These are phyloP conservation scores for Paxillus ammoniavirescens DNA, from an alignment of 768 basidiomycete species.

Conservation along the genomic window DNA sequence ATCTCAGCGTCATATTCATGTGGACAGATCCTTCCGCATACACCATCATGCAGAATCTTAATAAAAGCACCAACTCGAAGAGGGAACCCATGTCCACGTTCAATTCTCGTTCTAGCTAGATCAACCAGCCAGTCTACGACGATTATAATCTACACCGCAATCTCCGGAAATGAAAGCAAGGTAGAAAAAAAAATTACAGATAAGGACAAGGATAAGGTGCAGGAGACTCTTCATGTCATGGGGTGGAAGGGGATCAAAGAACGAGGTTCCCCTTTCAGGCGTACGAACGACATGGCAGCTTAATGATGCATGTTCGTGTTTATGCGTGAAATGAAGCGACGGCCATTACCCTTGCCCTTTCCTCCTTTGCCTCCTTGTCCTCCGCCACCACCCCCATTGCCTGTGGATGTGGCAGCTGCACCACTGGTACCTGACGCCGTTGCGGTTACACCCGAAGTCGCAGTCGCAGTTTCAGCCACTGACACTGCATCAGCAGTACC, in stretches of 20 bases:
- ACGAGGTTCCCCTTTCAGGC: constrained; percentile 7
- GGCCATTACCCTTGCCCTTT: constrained; percentile 17
- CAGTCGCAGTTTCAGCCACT: neutral
- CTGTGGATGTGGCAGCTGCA: neutral
- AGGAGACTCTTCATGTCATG: constrained; percentile 3
- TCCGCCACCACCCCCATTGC: neutral
- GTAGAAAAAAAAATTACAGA: constrained; percentile 7
- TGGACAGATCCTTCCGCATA: neutral
- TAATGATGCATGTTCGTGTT: constrained; percentile 9
- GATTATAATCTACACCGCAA: constrained; percentile 7
- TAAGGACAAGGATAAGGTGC: constrained; percentile 5
- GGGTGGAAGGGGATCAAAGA: constrained; percentile 1
- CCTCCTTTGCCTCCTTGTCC: constrained; percentile 5
- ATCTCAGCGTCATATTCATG: constrained; percentile 2
- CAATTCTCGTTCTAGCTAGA: constrained; percentile 12
- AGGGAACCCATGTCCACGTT: neutral
- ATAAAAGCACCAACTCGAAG: no score
- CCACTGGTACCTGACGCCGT: no score
- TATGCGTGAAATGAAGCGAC: constrained; percentile 19
- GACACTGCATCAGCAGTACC: neutral
- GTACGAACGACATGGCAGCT: constrained; percentile 12
- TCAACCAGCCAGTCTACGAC: constrained; percentile 6
- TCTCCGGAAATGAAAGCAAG: constrained; percentile 23
- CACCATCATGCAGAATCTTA: neutral
- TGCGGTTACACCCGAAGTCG: neutral